Percentiles rank a stretch among this genome's conserved stretches.
Conservation (phyloP, 2,329 filamentous ascomycete species). For the Calonectria honghensis region DNA sequence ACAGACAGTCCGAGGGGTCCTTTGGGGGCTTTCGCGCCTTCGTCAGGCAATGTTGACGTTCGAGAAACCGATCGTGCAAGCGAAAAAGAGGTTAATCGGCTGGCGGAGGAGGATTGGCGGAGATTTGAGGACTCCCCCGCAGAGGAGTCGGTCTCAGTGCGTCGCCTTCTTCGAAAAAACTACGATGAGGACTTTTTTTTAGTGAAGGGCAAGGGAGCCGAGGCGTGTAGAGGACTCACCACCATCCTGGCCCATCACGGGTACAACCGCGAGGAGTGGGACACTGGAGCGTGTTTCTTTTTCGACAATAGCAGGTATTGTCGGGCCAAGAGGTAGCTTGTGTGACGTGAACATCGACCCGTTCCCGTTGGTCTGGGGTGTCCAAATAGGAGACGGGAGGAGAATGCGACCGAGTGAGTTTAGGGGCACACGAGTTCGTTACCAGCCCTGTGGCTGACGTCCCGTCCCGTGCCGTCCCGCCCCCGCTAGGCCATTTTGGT, state of each 20-base stretch:
- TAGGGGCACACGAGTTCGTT: not conserved
- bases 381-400: not conserved
- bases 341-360: not conserved
- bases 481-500: not conserved
- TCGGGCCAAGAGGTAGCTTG: not conserved
- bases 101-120: conserved; percentile 33
- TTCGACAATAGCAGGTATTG: not conserved
- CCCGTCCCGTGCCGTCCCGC: conserved; percentile 10
- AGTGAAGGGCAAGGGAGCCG: not conserved
- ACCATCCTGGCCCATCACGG: conserved; percentile 37
- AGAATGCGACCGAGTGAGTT: not conserved
- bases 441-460: not conserved
- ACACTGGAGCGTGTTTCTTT: not conserved
- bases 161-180: conserved; percentile 46
- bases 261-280: not conserved
- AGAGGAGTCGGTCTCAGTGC: conserved; percentile 33
- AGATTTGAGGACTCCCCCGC: conserved; percentile 22
- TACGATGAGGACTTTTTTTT: conserved; percentile 26
- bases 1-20: conserved; percentile 46
- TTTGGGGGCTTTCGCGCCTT: not conserved
- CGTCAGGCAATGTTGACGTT: not conserved
- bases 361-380: not conserved
- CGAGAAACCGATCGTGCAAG: not conserved
- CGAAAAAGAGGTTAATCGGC: conserved; percentile 36
- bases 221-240: not conserved